Base-by-base conservation (phyloP, 768 basidiomycete genomes). In the Phanerochaete carnosa region DNA sequence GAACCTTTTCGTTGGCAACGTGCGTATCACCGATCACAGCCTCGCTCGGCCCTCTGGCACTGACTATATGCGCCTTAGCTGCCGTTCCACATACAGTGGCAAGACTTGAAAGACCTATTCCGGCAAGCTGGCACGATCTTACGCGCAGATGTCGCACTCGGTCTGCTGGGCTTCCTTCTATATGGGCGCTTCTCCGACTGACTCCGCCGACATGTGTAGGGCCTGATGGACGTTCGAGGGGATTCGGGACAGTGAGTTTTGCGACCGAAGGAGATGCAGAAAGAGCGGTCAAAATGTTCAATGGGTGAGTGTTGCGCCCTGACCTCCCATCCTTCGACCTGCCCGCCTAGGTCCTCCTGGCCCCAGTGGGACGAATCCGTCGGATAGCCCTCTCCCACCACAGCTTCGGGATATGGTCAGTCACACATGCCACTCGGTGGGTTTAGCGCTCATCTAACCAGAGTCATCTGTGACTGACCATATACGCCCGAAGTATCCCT, bases 51-150 rank as follows among this genome's bases (percentile, higher is more conserved):
- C 46, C 12, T 33, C 22, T 9, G 15, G 15, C 19, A 52, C n/a
- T 52, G 51, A 52, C 51, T 52, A n/a, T 23, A 6, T 46, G 45
- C 54, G 9, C 52, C 50, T 15, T 61, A 94, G 92, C 83, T 95
- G 16, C 94, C 94, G 0, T 95, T 94, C 74, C 94, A 95, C 67
- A 90, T 89, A 66, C 94, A 95, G 75, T 99, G 96, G 96, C 96
- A 98, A 74, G 96, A 98, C 70, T 81, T 99, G 46, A 98, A 98
- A 74, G 95, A 98, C 74, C 81, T 98, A 4, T 96, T 98, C 70
- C 85, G 95, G 28, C 87, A 91, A 63, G 94, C 92, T 1, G 95
- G 96, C 19, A 87, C 90, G 22, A 90, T 98, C 57, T 77, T 94
- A 35, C 86, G 96, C 25, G 96, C 96, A 11, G 94, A 96, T 65